A percentile compares a stretch with the other conserved stretches of the same genome.
These are phyloP conservation scores for Cystofilobasidium capitatum DNA, from an alignment of 768 basidiomycete species.

Conservation along the genomic window DNA sequence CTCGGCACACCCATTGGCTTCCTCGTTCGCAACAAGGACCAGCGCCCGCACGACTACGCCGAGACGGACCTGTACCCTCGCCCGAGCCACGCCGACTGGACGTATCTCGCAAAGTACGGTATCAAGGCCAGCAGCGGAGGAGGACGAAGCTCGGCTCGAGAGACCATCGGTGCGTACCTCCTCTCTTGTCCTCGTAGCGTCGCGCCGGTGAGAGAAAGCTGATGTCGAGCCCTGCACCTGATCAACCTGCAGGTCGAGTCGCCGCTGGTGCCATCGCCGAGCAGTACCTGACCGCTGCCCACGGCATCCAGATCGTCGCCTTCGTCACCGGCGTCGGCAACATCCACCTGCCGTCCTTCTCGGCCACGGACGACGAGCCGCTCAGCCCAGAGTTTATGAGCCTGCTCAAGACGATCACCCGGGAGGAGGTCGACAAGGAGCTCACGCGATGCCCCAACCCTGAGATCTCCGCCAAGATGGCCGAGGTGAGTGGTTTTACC, in stretches of 20 bases:
- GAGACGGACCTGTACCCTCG: constrained; percentile 97
- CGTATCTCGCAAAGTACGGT: constrained; percentile 94
- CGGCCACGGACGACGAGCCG: constrained; percentile 60
- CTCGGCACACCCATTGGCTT: constrained; percentile 95
- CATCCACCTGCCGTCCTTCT: constrained; percentile 61
- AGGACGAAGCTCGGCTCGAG: constrained; percentile 85
- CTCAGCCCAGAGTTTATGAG: constrained; percentile 66
- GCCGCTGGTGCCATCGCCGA: constrained; percentile 98
- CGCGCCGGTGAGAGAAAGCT: no score
- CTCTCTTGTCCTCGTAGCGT: neutral
- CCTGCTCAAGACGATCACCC: constrained; percentile 66
- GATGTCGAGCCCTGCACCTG: no score
- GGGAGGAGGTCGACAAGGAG: constrained; percentile 80
- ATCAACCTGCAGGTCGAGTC: constrained; percentile 58
- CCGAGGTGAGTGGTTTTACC: constrained; percentile 49
- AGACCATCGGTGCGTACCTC: constrained; percentile 71
- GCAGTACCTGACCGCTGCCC: constrained; percentile 75
- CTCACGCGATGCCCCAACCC: constrained; percentile 80
- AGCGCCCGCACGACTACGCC: constrained; percentile 94
- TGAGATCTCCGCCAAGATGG: constrained; percentile 84
- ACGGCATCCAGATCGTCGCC: constrained; percentile 88
- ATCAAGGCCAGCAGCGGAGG: constrained; percentile 96
- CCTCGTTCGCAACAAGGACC: constrained; percentile 95
- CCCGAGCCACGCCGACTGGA: constrained; percentile 95
- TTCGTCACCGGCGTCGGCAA: constrained; percentile 96